A percentile compares a stretch with the other conserved stretches of the same genome.
Conservation (phyloP, 495 filamentous ascomycete species). For the Penicillium subrubescens region DNA sequence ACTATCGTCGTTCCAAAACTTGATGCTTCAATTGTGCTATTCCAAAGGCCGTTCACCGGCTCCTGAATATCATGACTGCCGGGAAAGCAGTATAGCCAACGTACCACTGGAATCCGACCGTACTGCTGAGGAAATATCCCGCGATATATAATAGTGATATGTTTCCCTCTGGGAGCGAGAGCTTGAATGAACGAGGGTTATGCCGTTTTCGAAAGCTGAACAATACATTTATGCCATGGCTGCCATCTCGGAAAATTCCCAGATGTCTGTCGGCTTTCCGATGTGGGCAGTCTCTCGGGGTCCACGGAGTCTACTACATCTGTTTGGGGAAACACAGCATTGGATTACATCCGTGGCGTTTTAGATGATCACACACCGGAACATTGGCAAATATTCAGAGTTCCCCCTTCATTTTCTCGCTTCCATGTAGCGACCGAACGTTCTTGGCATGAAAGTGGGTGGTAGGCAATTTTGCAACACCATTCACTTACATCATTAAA, state of each 20-base stretch:
- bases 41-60: background rate
- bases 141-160: background rate
- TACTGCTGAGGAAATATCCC: background rate
- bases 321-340: conserved; percentile 12
- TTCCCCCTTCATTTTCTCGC: background rate
- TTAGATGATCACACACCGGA: background rate
- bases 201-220: background rate
- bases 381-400: background rate
- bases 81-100: background rate
- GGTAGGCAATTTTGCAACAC: conserved; percentile 3
- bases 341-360: background rate
- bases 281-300: background rate
- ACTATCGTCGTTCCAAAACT: background rate
- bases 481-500: background rate
- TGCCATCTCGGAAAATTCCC: background rate
- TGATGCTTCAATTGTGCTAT: background rate
- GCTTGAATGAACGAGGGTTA: background rate
- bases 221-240: background rate
- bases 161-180: background rate
- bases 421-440: conserved; percentile 19
- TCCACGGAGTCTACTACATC: background rate
- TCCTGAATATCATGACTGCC: conserved; percentile 11
- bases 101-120: background rate
- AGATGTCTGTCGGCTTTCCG: background rate
- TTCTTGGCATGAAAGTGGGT: conserved; percentile 4